Conservation (phyloP, 441 rosid genomes). For the Populus hybrid region DNA sequence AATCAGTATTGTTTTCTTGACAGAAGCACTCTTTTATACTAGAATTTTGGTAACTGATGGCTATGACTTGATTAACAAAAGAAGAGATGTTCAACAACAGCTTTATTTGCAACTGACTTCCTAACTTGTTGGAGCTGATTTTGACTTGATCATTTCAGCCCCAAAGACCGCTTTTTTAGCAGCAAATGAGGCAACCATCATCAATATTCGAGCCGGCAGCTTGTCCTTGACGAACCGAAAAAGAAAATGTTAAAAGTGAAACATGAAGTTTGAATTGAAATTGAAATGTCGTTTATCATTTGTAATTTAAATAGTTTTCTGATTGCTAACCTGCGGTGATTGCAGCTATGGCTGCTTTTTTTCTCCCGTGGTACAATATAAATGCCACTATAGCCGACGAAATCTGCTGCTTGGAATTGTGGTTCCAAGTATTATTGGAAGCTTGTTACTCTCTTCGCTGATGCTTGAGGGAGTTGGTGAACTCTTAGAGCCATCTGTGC, state of each 20-base stretch:
- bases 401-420: not conserved
- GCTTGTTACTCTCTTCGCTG: conserved; percentile 2
- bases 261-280: not conserved
- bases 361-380: not conserved
- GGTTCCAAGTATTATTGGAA: conserved; percentile 15
- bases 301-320: not conserved
- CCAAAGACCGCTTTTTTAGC: too few species aligned
- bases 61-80: too few species aligned
- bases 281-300: not conserved
- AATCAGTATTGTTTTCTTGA: too few species aligned
- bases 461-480: not conserved
- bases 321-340: not conserved
- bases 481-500: not conserved
- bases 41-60: too few species aligned
- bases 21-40: too few species aligned
- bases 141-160: too few species aligned
- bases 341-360: conserved; percentile 2
- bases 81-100: too few species aligned
- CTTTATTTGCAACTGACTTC: too few species aligned
- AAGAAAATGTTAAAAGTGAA: not conserved
- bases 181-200: too few species aligned
- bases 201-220: not conserved
- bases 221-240: not conserved
- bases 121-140: too few species aligned
- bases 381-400: conserved; percentile 10